These are phyloP conservation scores for Berkeleyomyces rouxiae DNA, from an alignment of 2,329 filamentous ascomycete species.

Conservation along the genomic window DNA sequence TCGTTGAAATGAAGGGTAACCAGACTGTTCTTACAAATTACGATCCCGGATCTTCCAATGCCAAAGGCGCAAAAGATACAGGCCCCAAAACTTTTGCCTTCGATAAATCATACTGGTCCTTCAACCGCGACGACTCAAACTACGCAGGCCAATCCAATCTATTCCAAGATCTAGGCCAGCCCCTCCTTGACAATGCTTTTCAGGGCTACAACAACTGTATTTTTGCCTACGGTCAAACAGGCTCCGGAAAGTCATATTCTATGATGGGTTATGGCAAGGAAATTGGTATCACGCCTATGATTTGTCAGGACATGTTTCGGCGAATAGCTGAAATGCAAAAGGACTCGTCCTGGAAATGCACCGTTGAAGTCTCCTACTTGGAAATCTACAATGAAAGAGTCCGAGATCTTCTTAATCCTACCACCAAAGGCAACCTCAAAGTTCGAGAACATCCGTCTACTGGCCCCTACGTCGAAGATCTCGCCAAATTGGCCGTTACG, in stretches of 20 bases:
- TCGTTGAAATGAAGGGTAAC: constrained; percentile 86
- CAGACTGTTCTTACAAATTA: constrained; percentile 78
- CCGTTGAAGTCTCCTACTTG: constrained; percentile 93
- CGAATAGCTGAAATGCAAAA: constrained; percentile 55
- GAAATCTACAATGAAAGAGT: constrained; percentile 99
- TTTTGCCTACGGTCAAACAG: constrained; percentile 96
- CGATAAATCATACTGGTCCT: constrained; percentile 97
- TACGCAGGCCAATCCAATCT: constrained; percentile 85
- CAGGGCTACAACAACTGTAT: constrained; percentile 99
- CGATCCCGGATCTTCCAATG: constrained; percentile 56
- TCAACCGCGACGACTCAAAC: constrained; percentile 61
- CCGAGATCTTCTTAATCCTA: constrained; percentile 83
- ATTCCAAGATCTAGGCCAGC: constrained; percentile 73
- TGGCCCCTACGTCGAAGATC: constrained; percentile 92
- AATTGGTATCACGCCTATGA: constrained; percentile 85
- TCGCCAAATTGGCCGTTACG: constrained; percentile 85
- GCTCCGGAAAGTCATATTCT: constrained; percentile 95
- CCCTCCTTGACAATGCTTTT: constrained; percentile 93
- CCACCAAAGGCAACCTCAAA: constrained; percentile 90
- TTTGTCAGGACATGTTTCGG: constrained; percentile 95
- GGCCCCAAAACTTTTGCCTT: constrained; percentile 82
- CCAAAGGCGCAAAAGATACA: constrained; percentile 54
- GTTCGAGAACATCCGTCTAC: constrained; percentile 96
- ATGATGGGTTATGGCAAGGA: constrained; percentile 99
- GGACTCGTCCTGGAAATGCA: constrained; percentile 68